These are phyloP conservation scores for Lactarius evosmus DNA, from an alignment of 768 basidiomycete species.

Conservation along the genomic window DNA sequence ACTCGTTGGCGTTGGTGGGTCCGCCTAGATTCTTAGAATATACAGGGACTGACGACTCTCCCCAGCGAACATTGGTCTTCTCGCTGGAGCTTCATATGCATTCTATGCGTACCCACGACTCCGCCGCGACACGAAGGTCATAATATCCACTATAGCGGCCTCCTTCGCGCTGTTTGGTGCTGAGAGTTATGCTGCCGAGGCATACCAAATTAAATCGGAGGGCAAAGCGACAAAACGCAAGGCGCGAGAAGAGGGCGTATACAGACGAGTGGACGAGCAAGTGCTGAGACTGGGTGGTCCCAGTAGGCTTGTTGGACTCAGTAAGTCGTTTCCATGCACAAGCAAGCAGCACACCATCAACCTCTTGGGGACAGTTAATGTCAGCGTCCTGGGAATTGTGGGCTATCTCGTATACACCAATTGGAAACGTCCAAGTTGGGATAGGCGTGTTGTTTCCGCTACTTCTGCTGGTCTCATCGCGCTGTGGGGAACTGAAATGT, in stretches of 20 bases:
- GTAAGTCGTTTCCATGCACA: conserved; percentile 39
- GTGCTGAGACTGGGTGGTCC: conserved; percentile 63
- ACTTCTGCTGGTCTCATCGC: conserved; percentile 56
- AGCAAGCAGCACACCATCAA: background rate
- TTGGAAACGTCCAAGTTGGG: conserved; percentile 66
- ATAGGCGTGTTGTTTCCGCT: conserved; percentile 55
- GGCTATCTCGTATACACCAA: conserved; percentile 63
- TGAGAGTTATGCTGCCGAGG: conserved; percentile 63
- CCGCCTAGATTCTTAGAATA: background rate
- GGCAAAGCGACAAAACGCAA: conserved; percentile 55
- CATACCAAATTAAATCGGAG: conserved; percentile 54
- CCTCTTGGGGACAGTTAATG: conserved; percentile 47
- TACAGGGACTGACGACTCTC: background rate
- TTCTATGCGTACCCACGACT: conserved; percentile 62
- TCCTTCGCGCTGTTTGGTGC: conserved; percentile 54
- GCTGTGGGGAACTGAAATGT: conserved; percentile 69
- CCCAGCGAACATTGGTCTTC: conserved; percentile 67
- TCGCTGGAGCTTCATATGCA: conserved; percentile 57
- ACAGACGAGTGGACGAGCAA: conserved; percentile 51
- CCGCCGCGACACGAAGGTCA: conserved; percentile 51
- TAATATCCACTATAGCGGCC: conserved; percentile 53
- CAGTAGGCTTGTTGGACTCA: conserved; percentile 57
- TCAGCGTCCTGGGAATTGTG: conserved; percentile 56
- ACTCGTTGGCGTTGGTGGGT: conserved; percentile 62
- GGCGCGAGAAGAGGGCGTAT: conserved; percentile 57